Conservation (phyloP, 495 filamentous ascomycete species). For the Lindgomyces ingoldianus region DNA sequence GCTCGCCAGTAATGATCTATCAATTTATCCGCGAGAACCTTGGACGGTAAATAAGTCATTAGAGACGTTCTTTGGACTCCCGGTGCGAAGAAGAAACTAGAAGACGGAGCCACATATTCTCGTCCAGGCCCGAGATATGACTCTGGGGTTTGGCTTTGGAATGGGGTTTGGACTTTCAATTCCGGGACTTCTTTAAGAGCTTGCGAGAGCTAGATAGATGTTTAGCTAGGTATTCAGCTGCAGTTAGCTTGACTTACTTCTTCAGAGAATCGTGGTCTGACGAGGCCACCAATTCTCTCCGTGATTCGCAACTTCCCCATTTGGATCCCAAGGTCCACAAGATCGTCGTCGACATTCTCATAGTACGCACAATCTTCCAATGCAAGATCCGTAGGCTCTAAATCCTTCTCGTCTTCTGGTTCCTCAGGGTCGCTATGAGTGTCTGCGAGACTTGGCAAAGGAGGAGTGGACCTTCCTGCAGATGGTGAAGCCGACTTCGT, state of each 20-base stretch:
- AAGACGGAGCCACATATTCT: constrained; percentile 51
- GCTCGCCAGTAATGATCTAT: constrained; percentile 64
- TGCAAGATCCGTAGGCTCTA: constrained; percentile 59
- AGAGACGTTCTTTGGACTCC: constrained; percentile 51
- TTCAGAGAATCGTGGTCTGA: constrained; percentile 61
- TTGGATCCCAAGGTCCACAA: constrained; percentile 68
- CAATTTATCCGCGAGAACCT: constrained; percentile 55
- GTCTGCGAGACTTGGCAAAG: constrained; percentile 35
- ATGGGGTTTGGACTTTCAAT: constrained; percentile 13
- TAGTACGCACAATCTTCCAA: constrained; percentile 64
- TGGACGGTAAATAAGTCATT: constrained; percentile 58
- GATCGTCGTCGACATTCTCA: constrained; percentile 60
- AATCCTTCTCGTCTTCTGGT: constrained; percentile 47
- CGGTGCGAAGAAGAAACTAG: constrained; percentile 67
- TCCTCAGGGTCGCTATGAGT: constrained; percentile 48
- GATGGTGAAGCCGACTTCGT: constrained; percentile 1
- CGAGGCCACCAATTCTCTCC: constrained; percentile 64
- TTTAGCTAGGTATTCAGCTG: not conserved
- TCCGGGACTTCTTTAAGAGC: constrained; percentile 28
- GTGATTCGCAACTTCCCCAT: constrained; percentile 72
- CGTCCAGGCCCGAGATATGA: constrained; percentile 41
- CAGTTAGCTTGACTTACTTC: constrained; percentile 51
- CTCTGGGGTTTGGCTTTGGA: constrained; percentile 3
- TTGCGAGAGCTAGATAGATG: constrained; percentile 5
- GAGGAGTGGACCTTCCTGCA: not conserved